Evolutionary conservation across 768 basidiomycete species (phyloP).

Genomic region (Termitomyces titanicus): DNA sequence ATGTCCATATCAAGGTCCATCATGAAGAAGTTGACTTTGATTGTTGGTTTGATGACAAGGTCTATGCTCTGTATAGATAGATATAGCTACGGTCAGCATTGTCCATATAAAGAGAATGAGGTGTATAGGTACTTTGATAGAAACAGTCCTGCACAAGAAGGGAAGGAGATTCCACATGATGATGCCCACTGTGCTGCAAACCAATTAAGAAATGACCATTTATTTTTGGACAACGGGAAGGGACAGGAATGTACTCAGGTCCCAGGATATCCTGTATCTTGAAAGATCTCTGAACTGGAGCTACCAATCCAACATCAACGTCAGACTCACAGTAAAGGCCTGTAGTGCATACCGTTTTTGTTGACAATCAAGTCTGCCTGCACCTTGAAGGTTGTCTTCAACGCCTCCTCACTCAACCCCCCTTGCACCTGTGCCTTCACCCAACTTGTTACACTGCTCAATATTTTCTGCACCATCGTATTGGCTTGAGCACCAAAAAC

Average conservation of each 20-base stretch:
- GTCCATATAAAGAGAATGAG: background rate
- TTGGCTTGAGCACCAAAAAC: slow-evolving; percentile 34
- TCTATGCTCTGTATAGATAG: slow-evolving; percentile 37
- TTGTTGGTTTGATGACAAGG: slow-evolving; percentile 43
- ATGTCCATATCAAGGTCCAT: slow-evolving; percentile 45
- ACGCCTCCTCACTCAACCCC: slow-evolving; percentile 38
- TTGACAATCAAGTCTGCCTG: slow-evolving; percentile 48
- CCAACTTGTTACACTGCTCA: slow-evolving; percentile 34
- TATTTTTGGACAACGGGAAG: background rate
- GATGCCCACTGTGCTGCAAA: slow-evolving; percentile 39
- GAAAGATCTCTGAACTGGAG: slow-evolving; percentile 46
- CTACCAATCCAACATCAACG: slow-evolving; percentile 17
- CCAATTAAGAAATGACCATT: background rate
- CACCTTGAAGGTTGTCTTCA: slow-evolving; percentile 39
- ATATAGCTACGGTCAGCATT: background rate
- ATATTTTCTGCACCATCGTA: slow-evolving; percentile 31
- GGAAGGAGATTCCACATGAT: slow-evolving; percentile 53
- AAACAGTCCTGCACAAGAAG: slow-evolving; percentile 50
- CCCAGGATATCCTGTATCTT: slow-evolving; percentile 42
- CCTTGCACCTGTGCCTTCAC: slow-evolving; percentile 40
- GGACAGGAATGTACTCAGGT: slow-evolving; percentile 27
- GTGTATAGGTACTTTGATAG: slow-evolving; percentile 33
- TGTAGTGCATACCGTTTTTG: slow-evolving; percentile 37
- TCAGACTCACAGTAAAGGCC: too few species aligned
- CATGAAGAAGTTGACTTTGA: slow-evolving; percentile 50